Base-by-base conservation (phyloP, 768 basidiomycete species). In the Asterophora parasitica region DNA sequence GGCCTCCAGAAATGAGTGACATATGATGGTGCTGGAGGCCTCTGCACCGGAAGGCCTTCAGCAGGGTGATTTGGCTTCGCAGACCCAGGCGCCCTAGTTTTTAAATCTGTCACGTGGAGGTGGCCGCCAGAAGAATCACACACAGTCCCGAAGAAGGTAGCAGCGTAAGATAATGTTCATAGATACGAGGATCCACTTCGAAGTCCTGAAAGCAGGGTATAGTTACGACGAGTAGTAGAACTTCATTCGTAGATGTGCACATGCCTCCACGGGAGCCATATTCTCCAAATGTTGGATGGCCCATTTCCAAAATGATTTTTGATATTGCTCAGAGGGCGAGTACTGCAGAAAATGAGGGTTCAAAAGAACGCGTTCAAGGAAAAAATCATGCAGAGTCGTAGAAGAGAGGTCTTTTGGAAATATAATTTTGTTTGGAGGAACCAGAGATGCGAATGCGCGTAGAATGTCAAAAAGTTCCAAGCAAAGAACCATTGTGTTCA, bases 261-360 rank as follows among this genome's bases (percentile, higher is more conserved):
- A 55, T 72, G 74, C 82, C 72, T 83, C 76, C n/a, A 68, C 63
- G 15, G 54, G 46, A 39, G 59, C 46, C 50, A 75, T 46, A 10
- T 56, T 57, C 62, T 88, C 88, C 31, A 90, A 66, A 31, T 69
- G 60, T 16, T 61, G 57, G 15, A 89, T 75, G 0, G 69, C 71
- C 78, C 82, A 83, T 64, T 89, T 90, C 86, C 86, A 90, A 59
- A 88, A 91, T 2, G 60, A 50, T 40, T 67, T 67, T 51, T 85
- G 85, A 53, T 84, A 88, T 53, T 77, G 70, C 13, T 55, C 51
- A 0, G 87, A 83, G 0, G 87, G 85, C 4, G 86, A 77, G 56
- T 82, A 88, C 20, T 57, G 55, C 42, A 63, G 55, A 33, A 86
- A 75, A 57, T 85, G 83, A 6, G 63, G 51, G 54, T 75, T 72